Conservation (phyloP, 2,329 filamentous ascomycete genomes). For the Huntiella abstrusa region DNA sequence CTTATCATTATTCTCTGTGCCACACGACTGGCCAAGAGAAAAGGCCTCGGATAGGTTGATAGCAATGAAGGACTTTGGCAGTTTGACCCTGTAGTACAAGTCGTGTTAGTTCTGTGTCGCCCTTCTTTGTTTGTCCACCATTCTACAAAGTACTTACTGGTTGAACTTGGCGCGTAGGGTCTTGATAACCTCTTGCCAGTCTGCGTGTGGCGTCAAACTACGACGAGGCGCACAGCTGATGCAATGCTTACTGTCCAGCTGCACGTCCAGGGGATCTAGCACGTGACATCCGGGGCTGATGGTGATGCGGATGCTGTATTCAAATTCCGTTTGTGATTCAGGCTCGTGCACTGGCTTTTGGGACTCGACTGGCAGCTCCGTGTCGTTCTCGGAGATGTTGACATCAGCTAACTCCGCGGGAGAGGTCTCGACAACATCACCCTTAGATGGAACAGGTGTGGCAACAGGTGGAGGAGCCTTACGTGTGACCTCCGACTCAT, state of each 20-base stretch:
- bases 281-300: slow-evolving; percentile 93
- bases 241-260: slow-evolving; percentile 88
- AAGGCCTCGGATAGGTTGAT: slow-evolving; percentile 46
- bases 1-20: slow-evolving; percentile 19
- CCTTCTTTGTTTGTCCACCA: not conserved
- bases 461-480: slow-evolving; percentile 21
- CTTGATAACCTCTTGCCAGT: slow-evolving; percentile 96
- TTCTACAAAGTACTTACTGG: slow-evolving; percentile 39
- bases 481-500: slow-evolving; percentile 61
- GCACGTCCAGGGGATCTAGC: slow-evolving; percentile 87
- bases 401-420: not conserved
- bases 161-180: slow-evolving; percentile 89
- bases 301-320: slow-evolving; percentile 90
- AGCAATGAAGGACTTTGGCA: slow-evolving; percentile 46
- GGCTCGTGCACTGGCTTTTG: too few relatives aligned
- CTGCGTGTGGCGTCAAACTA: slow-evolving; percentile 73
- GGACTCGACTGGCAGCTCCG: too few relatives aligned
- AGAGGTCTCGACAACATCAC: not conserved
- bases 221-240: slow-evolving; percentile 86
- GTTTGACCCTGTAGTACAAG: slow-evolving; percentile 33
- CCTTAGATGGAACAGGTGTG: not conserved
- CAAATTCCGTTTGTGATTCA: slow-evolving; percentile 41
- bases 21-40: slow-evolving; percentile 37
- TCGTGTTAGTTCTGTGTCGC: slow-evolving; percentile 10
- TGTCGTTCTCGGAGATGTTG: too few relatives aligned